Evolutionary conservation across 805 yeast species (phyloP), one percentile per base, ranked within the genome.

Genomic region (Wickerhamomyces hampshirensis): DNA sequence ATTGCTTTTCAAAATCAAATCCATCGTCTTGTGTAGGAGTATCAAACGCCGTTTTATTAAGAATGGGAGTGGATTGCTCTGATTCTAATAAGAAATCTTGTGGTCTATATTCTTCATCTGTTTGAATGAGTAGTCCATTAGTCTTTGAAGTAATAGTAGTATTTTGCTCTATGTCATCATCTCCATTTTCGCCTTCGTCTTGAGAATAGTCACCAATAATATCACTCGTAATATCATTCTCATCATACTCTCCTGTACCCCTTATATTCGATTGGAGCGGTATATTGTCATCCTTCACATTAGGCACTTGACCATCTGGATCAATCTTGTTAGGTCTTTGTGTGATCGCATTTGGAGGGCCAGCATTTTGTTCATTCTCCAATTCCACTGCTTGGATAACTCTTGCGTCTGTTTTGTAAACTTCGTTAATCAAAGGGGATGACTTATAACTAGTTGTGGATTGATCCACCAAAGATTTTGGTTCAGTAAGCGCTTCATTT

Each of bases 351-450:
- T 7, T 21, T 21, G 11, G 24, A 8, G 24, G 11, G 11, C 24
- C 11, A 21, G 24, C 11, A 21, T 7, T 11, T 21, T 21, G 24
- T 11, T 21, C 24, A 7, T 21, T 7, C 11, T 7, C 24, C 24
- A 19, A 27, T 19, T 33, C 23, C 24, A 14, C 27, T 5, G 10
- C 10, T 13, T 11, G 10, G 14, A 15, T 28, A 28, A 31, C 15
- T 23, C 11, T 21, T 8, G 24, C 24, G 11, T 21, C 24, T 11
- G 24, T 7, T 21, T 21, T 21, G 24, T 21, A 34, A 0, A 42
- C 23, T 28, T 42, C 43, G 12, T 48, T 39, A 3, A 41, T 23
- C 30, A 48, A 26, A 7, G 53, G 53, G 2, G 53, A 48, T 8
- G 47, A 31, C 27, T 28, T 46, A 26, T 47, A 42, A 5, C 34